A percentile compares a stretch with the other conserved stretches of the same genome.
Evolutionary conservation across 306 rosid genomes (phyloP).

Genomic region (Lathyrus sativus): DNA sequence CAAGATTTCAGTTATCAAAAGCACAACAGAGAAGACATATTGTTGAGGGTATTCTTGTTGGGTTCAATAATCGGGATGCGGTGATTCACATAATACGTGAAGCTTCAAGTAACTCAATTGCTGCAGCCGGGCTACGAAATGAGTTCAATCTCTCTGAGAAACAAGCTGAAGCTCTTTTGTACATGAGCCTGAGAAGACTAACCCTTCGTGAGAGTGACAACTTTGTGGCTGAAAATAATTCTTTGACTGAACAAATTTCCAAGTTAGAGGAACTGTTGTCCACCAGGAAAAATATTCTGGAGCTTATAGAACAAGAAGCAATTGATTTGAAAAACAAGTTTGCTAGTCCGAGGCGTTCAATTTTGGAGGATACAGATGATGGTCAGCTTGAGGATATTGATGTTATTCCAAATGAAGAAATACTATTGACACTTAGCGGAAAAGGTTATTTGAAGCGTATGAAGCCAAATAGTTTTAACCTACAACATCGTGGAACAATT

Average conservation of each 20-base stretch:
- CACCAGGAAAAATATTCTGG: constrained; percentile 70
- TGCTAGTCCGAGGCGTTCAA: constrained; percentile 77
- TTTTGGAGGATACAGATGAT: constrained; percentile 75
- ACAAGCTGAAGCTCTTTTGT: constrained; percentile 95
- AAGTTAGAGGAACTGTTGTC: constrained; percentile 86
- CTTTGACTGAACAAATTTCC: constrained; percentile 68
- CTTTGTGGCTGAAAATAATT: constrained; percentile 72
- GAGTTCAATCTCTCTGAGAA: constrained; percentile 82
- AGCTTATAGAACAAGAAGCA: constrained; percentile 90
- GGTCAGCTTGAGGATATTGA: constrained; percentile 97
- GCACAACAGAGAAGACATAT: too few relatives aligned
- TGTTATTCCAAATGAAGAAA: constrained; percentile 94
- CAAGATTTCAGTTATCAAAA: too few relatives aligned
- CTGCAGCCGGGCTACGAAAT: constrained; percentile 62
- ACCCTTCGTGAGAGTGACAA: constrained; percentile 80
- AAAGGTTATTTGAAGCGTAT: constrained; percentile 95
- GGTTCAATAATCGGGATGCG: too few relatives aligned
- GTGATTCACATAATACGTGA: too few relatives aligned
- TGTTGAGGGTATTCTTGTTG: too few relatives aligned
- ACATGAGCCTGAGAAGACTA: constrained; percentile 84
- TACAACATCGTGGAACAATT: constrained; percentile 93
- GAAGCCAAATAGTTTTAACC: constrained; percentile 89
- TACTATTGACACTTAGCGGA: constrained; percentile 91
- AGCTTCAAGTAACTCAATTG: constrained; percentile 74
- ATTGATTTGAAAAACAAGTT: constrained; percentile 81